Base-by-base conservation (phyloP, 768 basidiomycete genomes). In the Leccinum broughii region DNA sequence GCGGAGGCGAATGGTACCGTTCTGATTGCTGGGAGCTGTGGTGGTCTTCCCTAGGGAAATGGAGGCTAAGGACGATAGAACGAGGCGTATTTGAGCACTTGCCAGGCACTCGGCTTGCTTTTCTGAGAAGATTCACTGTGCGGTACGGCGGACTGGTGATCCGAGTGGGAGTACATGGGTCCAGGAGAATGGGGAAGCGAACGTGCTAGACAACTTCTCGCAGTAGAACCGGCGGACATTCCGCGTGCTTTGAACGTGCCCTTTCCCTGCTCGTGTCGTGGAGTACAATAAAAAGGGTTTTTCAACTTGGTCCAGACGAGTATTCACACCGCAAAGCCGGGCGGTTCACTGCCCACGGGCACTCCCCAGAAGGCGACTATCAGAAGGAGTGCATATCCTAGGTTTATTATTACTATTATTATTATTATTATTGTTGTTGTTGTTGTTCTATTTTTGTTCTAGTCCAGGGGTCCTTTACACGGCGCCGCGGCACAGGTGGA, bases 121-220 rank as follows among this genome's bases (percentile, higher is more conserved):
- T 65, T 68, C 61, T 70, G 65, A 59, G 70, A 48, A 46, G 64
- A 54, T 63, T 62, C 68, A 61, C 67, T 63, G 61, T 63, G 71
- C 64, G 68, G 70, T 62, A 58, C 54, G 56, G 57, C 64, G 62
- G 70, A 58, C 63, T 65, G 69, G 59, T 72, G 70, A 68, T 74
- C 71, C 71, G 72, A 55, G 62, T 72, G 67, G 67, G 64, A 65
- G 67, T 68, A 59, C 71, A 70, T 70, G 63, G 58, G 37, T 30
- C 54, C 61, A 58, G 56, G 59, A 57, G 56, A 57, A 68, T 51
- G 44, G 57, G 67, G 67, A 66, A 69, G 58, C 64, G 56, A 66
- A 65, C 62, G 65, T 62, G 60, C 61, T 61, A 59, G 14, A 58
- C 51, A 46, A 55, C 49, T 34, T 34, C 34, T 20, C 51, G 51